Percentiles rank a stretch among this genome's conserved stretches.
phyloP scores from a whole-genome alignment of 495 filamentous ascomycete species.

The Parachaetomium inaequale region DNA sequence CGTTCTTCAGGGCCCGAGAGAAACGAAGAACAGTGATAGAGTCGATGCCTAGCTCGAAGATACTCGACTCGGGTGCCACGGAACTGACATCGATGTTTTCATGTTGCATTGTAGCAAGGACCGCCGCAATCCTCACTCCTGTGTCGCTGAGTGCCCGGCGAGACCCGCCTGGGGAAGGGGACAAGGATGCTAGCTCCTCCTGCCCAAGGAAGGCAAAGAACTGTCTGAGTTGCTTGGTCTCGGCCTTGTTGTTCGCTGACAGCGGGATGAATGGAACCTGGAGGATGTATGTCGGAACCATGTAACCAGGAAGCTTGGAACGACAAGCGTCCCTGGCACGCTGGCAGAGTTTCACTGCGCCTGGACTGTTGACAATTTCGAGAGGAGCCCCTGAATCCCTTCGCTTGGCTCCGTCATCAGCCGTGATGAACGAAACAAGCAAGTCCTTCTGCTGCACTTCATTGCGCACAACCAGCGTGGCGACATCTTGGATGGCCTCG shows the following conservation, averaged over 20 bases:
- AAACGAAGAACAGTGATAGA: constrained; percentile 75
- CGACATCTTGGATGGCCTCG: constrained; percentile 51
- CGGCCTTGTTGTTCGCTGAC: constrained; percentile 71
- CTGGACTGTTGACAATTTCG: constrained; percentile 30
- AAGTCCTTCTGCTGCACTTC: constrained; percentile 62
- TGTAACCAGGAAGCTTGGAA: constrained; percentile 62
- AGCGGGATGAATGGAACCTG: constrained; percentile 61
- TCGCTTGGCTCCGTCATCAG: constrained; percentile 6
- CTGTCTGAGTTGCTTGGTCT: constrained; percentile 56
- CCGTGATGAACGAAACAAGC: constrained; percentile 65
- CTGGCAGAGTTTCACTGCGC: constrained; percentile 26
- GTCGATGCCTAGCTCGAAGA: constrained; percentile 80
- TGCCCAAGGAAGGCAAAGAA: constrained; percentile 58
- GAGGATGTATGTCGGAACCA: constrained; percentile 73
- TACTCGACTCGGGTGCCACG: constrained; percentile 55
- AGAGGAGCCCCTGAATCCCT: constrained; percentile 10
- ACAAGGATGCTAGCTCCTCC: constrained; percentile 47
- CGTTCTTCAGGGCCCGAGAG: constrained; percentile 46
- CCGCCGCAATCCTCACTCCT: constrained; percentile 48
- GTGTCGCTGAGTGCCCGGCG: constrained; percentile 29
- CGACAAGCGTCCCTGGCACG: constrained; percentile 52
- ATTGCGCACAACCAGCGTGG: constrained; percentile 58
- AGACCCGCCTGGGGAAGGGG: background rate
- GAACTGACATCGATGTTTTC: constrained; percentile 35
- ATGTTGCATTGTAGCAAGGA: constrained; percentile 53